phyloP scores from a whole-genome alignment of 371 early-diverging fungal genomes.

The Coemansia sp. region DNA sequence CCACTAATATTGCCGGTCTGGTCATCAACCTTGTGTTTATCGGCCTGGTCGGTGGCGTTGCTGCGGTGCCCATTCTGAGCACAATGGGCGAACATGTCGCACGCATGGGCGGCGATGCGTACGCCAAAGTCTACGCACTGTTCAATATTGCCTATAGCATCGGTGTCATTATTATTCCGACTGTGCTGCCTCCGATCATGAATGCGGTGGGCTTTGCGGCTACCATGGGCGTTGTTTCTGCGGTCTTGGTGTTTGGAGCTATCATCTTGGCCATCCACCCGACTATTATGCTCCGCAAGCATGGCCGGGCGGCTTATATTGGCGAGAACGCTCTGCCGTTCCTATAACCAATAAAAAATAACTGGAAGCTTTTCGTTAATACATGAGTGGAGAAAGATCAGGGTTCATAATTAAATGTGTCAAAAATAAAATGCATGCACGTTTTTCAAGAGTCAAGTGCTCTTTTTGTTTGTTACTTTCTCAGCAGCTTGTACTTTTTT shows the following conservation, averaged over 20 bases:
- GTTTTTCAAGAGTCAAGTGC: neutral
- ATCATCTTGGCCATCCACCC: conserved; percentile 32
- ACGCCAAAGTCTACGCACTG: conserved; percentile 53
- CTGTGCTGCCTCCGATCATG: conserved; percentile 42
- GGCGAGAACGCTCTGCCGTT: conserved; percentile 27
- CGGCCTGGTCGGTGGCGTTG: conserved; percentile 37
- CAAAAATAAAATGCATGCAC: neutral
- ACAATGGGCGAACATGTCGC: conserved; percentile 48
- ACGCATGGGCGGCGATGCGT: conserved; percentile 51
- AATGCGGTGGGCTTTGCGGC: conserved; percentile 43
- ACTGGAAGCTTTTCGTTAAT: too few relatives aligned
- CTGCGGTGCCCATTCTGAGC: conserved; percentile 52
- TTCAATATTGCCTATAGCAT: conserved; percentile 54
- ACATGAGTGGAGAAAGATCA: too few relatives aligned
- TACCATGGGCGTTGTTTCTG: conserved; percentile 41
- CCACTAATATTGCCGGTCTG: conserved; percentile 29
- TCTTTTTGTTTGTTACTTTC: neutral
- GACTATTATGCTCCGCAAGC: conserved; percentile 22
- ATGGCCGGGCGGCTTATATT: conserved; percentile 33
- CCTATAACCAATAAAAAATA: neutral
- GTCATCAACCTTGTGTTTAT: conserved; percentile 42
- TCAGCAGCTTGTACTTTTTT: neutral
- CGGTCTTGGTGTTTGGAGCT: conserved; percentile 41
- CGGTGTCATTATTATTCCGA: conserved; percentile 53
- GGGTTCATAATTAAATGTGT: too few relatives aligned